Conservation (phyloP, 2,329 filamentous ascomycete genomes). For the Penicillium sp. region DNA sequence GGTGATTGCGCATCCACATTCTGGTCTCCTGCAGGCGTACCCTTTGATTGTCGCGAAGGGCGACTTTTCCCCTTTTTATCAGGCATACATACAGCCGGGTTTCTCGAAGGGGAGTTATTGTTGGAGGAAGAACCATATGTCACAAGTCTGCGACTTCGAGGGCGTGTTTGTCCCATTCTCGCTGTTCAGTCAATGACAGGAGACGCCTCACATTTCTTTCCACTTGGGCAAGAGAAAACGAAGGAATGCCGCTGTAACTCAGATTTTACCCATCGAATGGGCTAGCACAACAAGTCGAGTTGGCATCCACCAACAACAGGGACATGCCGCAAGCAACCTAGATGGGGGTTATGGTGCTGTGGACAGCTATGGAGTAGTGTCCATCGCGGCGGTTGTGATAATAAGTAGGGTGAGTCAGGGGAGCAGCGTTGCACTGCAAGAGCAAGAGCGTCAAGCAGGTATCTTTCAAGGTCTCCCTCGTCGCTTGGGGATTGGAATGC, state of each 20-base stretch:
- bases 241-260: background rate
- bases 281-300: background rate
- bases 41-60: background rate
- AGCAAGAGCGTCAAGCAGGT: too few relatives aligned
- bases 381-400: too few relatives aligned
- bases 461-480: too few relatives aligned
- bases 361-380: too few relatives aligned
- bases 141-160: constrained; percentile 31
- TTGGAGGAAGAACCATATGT: constrained; percentile 39
- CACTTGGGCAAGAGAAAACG: background rate
- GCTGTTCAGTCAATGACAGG: constrained; percentile 1
- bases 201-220: constrained; percentile 6
- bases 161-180: constrained; percentile 19
- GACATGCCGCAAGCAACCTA: constrained; percentile 4
- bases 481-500: too few relatives aligned
- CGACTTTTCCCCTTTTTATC: background rate
- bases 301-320: background rate
- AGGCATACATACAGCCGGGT: background rate
- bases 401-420: too few relatives aligned
- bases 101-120: constrained; percentile 8
- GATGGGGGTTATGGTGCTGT: too few relatives aligned
- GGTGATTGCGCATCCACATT: background rate
- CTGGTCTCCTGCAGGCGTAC: background rate
- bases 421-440: too few relatives aligned
- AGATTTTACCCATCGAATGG: too few relatives aligned